A percentile compares a stretch with the other conserved stretches of the same genome.
phyloP scores from a whole-genome alignment of 1,284 basidiomycete genomes.

The Fomitopsis palustris region DNA sequence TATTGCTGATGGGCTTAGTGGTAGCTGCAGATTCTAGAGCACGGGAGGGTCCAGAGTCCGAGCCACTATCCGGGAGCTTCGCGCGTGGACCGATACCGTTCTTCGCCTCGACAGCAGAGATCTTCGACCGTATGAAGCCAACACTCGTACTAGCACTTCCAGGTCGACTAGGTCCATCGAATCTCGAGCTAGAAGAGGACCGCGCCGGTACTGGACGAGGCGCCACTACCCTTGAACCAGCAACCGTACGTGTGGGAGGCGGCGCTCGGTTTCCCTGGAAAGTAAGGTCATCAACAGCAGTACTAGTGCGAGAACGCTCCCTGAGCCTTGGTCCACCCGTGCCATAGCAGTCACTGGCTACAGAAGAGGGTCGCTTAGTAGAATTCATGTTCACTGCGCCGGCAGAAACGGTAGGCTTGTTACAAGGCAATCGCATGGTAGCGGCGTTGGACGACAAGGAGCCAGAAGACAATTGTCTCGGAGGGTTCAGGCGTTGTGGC shows the following conservation, averaged over 20 bases:
- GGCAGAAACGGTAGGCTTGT: not conserved
- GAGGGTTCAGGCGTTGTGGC: not conserved
- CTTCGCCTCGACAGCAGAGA: not conserved
- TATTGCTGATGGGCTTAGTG: too few relatives aligned
- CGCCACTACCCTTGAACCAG: not conserved
- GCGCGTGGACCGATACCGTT: not conserved
- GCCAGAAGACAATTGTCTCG: not conserved
- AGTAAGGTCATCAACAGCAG: too few relatives aligned
- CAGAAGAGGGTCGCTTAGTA: not conserved
- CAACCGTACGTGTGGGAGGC: not conserved
- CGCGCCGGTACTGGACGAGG: not conserved
- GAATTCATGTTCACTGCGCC: not conserved
- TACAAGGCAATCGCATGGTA: not conserved
- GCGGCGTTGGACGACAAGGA: not conserved
- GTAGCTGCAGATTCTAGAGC: too few relatives aligned
- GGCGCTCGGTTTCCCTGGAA: not conserved
- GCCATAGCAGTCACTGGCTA: too few relatives aligned
- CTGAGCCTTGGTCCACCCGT: not conserved
- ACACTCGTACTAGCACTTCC: not conserved
- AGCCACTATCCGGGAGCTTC: not conserved
- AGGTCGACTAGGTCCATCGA: not conserved
- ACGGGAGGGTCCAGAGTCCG: not conserved
- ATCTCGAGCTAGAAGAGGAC: not conserved
- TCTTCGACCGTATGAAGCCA: not conserved
- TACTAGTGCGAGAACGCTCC: not conserved